phyloP scores from a whole-genome alignment of 345 rosid genomes.

The Citrus maxima region DNA sequence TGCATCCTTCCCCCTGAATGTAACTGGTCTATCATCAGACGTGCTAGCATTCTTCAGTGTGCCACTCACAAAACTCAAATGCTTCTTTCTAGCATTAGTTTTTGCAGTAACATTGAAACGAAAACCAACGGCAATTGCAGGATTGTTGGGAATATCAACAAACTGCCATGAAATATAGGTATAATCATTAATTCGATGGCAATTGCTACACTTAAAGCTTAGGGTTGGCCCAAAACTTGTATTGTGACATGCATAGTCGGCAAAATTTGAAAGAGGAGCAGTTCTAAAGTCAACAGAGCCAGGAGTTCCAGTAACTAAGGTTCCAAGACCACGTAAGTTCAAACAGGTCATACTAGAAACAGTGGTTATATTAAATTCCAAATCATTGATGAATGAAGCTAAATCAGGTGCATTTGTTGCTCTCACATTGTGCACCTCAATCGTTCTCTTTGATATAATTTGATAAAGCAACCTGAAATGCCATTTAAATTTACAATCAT shows the following conservation, averaged over 20 bases:
- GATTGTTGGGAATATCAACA: conserved; percentile 73
- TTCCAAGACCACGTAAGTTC: conserved; percentile 63
- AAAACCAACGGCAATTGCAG: conserved; percentile 89
- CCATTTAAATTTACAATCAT: conserved; percentile 27
- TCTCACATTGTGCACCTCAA: conserved; percentile 84
- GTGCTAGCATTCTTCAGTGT: conserved; percentile 58
- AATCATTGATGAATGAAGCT: conserved; percentile 60
- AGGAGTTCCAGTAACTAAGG: conserved; percentile 59
- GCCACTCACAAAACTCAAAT: conserved; percentile 78
- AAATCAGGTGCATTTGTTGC: conserved; percentile 81
- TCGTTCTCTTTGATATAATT: conserved; percentile 69
- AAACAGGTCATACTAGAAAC: conserved; percentile 88
- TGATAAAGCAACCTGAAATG: conserved; percentile 91
- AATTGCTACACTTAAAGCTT: conserved; percentile 62
- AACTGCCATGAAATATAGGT: conserved; percentile 83
- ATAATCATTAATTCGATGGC: conserved; percentile 50
- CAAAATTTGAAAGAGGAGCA: conserved; percentile 45
- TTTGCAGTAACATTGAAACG: conserved; percentile 71
- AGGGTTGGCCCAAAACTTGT: conserved; percentile 77
- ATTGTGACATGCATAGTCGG: conserved; percentile 61
- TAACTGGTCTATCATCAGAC: conserved; percentile 60
- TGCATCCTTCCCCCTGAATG: conserved; percentile 70
- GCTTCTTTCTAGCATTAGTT: conserved; percentile 43
- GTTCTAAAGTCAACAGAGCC: conserved; percentile 57
- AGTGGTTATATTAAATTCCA: conserved; percentile 82